These are phyloP conservation scores for Macadamia tetraphylla DNA, from an alignment of 164 flowering plant species.

Conservation along the genomic window DNA sequence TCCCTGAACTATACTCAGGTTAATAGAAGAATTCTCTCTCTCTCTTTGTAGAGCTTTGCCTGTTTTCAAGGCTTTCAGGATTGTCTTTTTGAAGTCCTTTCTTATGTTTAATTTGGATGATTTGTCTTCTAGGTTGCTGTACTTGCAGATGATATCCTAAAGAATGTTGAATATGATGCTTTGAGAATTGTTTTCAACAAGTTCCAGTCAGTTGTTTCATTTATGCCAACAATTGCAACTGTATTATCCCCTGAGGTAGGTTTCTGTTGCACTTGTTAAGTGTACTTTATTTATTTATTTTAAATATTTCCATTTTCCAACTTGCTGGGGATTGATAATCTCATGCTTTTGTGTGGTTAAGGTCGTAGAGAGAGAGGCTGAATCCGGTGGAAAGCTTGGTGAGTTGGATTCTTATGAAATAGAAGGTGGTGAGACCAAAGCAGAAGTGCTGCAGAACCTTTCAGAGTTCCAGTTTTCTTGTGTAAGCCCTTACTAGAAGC, in stretches of 20 bases:
- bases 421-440: constrained; percentile 88
- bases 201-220: constrained; percentile 75
- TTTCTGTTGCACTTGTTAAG: neutral
- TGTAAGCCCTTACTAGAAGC: constrained; percentile 39
- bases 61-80: no score
- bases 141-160: constrained; percentile 88
- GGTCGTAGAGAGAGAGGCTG: constrained; percentile 86
- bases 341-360: constrained; percentile 18
- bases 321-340: neutral
- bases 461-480: constrained; percentile 92
- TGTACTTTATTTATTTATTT: neutral
- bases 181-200: constrained; percentile 81
- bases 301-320: neutral
- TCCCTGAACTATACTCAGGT: constrained; percentile 91
- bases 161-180: constrained; percentile 92
- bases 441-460: constrained; percentile 83
- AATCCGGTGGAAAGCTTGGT: constrained; percentile 80
- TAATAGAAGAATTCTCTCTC: neutral
- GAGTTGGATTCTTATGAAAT: constrained; percentile 83
- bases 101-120: constrained; percentile 1
- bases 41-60: neutral
- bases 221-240: constrained; percentile 74
- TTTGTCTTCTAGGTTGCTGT: constrained; percentile 60
- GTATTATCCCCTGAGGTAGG: constrained; percentile 87
- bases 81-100: neutral